Conservation (phyloP, 1,284 basidiomycete species). For the Apiotrichum brassicae region DNA sequence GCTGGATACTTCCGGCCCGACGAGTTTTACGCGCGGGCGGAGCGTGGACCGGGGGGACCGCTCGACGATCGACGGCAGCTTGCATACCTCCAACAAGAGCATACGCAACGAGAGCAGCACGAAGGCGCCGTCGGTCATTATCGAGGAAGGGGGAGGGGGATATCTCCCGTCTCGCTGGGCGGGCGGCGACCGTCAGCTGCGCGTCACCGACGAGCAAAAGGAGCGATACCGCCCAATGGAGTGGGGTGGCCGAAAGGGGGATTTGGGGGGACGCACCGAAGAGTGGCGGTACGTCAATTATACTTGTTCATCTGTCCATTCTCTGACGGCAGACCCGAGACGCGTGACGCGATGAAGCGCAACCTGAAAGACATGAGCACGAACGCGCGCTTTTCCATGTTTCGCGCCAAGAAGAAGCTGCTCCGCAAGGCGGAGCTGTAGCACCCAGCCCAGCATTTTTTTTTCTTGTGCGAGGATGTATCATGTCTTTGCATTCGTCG, state of each 20-base stretch:
- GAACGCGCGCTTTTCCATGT: constrained; percentile 41
- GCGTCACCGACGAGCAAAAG: constrained; percentile 39
- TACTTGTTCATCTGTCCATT: not conserved
- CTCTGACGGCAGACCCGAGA: constrained; percentile 26
- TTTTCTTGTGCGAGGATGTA: too few species aligned
- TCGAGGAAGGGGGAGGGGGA: constrained; percentile 37
- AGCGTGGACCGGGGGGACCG: not conserved
- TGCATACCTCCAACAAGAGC: not conserved
- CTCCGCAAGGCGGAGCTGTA: constrained; percentile 36
- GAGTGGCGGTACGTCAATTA: constrained; percentile 44
- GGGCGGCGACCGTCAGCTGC: constrained; percentile 36
- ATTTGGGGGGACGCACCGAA: constrained; percentile 33
- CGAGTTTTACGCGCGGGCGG: not conserved
- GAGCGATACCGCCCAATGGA: constrained; percentile 45
- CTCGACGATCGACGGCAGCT: not conserved
- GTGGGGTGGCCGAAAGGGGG: constrained; percentile 40
- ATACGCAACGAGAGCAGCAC: constrained; percentile 3
- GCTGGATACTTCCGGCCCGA: constrained; percentile 3
- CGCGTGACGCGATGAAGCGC: constrained; percentile 43
- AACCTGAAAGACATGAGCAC: constrained; percentile 43
- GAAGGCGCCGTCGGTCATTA: constrained; percentile 24
- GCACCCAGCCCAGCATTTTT: too few species aligned
- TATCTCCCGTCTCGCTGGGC: constrained; percentile 46
- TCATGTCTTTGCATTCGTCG: too few species aligned
- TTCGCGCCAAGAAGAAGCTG: constrained; percentile 47